Conservation (phyloP, 371 early-diverging fungal genomes). For the Syncephalastrum racemosum region DNA sequence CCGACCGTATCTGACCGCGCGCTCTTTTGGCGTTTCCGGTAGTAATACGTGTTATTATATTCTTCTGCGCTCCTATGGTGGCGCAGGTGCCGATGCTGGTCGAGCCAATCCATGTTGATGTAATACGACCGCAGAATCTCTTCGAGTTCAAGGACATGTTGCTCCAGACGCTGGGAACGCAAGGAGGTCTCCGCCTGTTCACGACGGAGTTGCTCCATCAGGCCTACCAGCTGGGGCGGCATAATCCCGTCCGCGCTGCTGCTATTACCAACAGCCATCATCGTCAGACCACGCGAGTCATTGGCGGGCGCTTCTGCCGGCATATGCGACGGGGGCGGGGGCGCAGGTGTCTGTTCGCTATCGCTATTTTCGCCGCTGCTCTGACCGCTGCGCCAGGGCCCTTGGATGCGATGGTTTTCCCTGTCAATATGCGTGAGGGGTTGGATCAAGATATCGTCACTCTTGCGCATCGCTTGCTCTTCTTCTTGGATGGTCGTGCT, state of each 20-base stretch:
- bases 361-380: too few relatives aligned
- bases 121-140: constrained; percentile 38
- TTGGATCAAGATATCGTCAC: not conserved
- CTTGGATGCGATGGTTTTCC: too few relatives aligned
- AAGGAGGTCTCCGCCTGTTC: constrained; percentile 6
- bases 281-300: too few relatives aligned
- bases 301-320: too few relatives aligned
- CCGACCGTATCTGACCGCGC: too few relatives aligned
- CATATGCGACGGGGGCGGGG: too few relatives aligned
- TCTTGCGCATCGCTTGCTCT: not conserved
- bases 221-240: not conserved
- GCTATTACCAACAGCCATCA: too few relatives aligned
- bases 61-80: not conserved
- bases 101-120: constrained; percentile 38
- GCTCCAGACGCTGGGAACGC: constrained; percentile 18
- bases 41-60: too few relatives aligned
- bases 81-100: constrained; percentile 22
- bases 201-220: constrained; percentile 7
- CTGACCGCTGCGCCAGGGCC: too few relatives aligned
- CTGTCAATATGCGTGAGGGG: not conserved
- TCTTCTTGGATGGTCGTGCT: not conserved
- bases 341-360: too few relatives aligned
- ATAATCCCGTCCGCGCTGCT: too few relatives aligned
- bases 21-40: too few relatives aligned
- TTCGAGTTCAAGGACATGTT: constrained; percentile 37